Evolutionary conservation across 1,284 basidiomycete genomes (phyloP), one percentile per base, ranked within the genome.

Genomic region (Flammula alnicola): DNA sequence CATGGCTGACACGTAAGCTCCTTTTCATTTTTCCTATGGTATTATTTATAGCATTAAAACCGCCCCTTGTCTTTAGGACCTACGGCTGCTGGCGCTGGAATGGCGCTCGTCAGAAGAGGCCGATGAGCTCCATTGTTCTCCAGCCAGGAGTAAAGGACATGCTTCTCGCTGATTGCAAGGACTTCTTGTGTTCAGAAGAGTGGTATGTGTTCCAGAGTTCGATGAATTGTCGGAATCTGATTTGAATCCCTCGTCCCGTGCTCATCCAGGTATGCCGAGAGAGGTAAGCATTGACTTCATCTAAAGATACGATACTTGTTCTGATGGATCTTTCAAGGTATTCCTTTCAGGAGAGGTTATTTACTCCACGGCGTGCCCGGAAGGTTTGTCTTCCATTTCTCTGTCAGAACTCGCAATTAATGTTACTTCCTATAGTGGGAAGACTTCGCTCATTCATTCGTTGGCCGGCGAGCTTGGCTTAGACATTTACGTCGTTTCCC

Each of bases 81-180:
- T 88, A 87, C 60, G 79, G 78, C 2, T 84, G 84, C 60, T 92
- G 89, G 89, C 76, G 88, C 49, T 92, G 88, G 86, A 92, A 90
- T 63, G 90, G 90, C 38, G 88, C 89, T 8, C 79, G 88, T 44
- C 88, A 91, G 59, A 92, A 92, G 66, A 79, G 90, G 32, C 89
- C 90, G 0, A 86, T 92, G 87, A 89, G 85, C 59, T 92, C 90
- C 9, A 91, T 93, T 54, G 89, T 92, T 12, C 77, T 93, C 12
- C 88, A 91, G 59, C 88, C 88, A 4, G 87, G 87, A 36, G 88
- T 92, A 16, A 93, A 93, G 63, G 89, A 93, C 62, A 91, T 91
- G 87, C 81, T 93, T 51, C 72, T 93, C 16, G 80, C 84, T 7
- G 90, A 93, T 67, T 91, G 88, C 72, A 88, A 81, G 62, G 90